These are phyloP conservation scores for Mycena galericulata DNA, from an alignment of 768 basidiomycete species.

Conservation along the genomic window DNA sequence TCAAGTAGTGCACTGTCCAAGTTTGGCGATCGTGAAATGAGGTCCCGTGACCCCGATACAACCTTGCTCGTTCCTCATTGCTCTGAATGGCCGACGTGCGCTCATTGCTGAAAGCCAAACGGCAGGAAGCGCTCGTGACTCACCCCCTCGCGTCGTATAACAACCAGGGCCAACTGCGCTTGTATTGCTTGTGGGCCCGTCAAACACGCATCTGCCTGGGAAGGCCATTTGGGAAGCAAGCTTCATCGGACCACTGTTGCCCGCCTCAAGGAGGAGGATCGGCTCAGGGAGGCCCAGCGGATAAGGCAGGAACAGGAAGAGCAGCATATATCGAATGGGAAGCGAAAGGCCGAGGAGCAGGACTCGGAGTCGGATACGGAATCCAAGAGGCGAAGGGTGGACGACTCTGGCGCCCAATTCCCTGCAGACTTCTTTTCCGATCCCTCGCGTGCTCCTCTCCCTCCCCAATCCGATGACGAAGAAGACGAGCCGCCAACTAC, in stretches of 20 bases:
- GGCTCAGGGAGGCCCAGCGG: constrained; percentile 50
- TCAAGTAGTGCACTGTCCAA: too few relatives aligned
- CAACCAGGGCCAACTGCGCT: constrained; percentile 72
- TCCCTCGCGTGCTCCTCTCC: constrained; percentile 62
- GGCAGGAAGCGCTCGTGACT: constrained; percentile 76
- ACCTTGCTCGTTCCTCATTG: too few relatives aligned
- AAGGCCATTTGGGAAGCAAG: constrained; percentile 88
- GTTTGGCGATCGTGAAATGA: too few relatives aligned
- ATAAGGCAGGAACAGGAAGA: constrained; percentile 48
- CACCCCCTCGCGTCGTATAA: constrained; percentile 83
- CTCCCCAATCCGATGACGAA: constrained; percentile 48
- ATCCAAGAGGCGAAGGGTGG: constrained; percentile 44
- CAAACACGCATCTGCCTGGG: constrained; percentile 88
- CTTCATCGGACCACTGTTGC: constrained; percentile 76
- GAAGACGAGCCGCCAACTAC: constrained; percentile 52
- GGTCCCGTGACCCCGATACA: too few relatives aligned
- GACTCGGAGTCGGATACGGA: constrained; percentile 47
- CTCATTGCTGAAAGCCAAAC: constrained; percentile 85
- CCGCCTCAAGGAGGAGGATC: constrained; percentile 68
- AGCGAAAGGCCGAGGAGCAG: constrained; percentile 50
- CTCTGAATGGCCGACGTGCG: constrained; percentile 92
- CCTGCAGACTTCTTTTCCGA: constrained; percentile 89
- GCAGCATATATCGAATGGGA: constrained; percentile 50
- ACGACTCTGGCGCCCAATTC: constrained; percentile 49
- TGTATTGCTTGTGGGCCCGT: constrained; percentile 76